Base-by-base conservation (phyloP, 768 basidiomycete species). In the Trametes elegans region DNA sequence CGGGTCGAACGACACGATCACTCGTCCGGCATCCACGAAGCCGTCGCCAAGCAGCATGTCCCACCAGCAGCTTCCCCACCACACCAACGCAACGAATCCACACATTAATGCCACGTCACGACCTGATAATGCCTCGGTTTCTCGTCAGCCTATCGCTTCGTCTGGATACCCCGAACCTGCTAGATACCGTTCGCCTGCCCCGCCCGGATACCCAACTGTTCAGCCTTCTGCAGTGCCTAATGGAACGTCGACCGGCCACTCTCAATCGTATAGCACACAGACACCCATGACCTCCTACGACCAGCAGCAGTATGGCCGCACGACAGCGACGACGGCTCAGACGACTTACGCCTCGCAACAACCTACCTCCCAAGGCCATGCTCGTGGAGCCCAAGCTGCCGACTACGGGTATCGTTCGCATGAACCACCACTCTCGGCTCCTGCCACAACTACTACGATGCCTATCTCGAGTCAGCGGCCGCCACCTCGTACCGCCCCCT, bases 1-100 rank as follows among this genome's bases (percentile, higher is more conserved):
- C 43, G 65, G 65, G 8, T 68, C 67, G 10, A 65, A 54, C 32
- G 67, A 68, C 19, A 68, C 67, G 4, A 64, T 68, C 9, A 41
- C 57, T 13, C 62, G 62, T 19, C 36, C 53, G 19, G 53, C 49
- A 7, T 55, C 52, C n/a, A 39, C 58, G 11, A 66, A 64, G 40
- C 54, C 58, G 4, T 68, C 67, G 13, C 67, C 57, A 19, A 61
- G 43, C 32, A 49, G 50, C n/a, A 36, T 51, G 39, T 24, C 32
- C 18, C 52, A 54, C 18, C 63, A 61, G 40, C 57, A 61, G n/a
- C 51, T 66, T 0, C 59, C 49, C 5, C 62, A 66, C 13, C 61
- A 56, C 16, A 51, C 58, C 3, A 66, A 59, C 36, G 54, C 57
- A 23, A 47, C 39, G n/a, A 65, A 53, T 44, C 26, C 61, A 3